Evolutionary conservation across 2,329 filamentous ascomycete species (phyloP), one percentile per base, ranked within the genome.

Genomic region (Penicillium capsulatum): DNA sequence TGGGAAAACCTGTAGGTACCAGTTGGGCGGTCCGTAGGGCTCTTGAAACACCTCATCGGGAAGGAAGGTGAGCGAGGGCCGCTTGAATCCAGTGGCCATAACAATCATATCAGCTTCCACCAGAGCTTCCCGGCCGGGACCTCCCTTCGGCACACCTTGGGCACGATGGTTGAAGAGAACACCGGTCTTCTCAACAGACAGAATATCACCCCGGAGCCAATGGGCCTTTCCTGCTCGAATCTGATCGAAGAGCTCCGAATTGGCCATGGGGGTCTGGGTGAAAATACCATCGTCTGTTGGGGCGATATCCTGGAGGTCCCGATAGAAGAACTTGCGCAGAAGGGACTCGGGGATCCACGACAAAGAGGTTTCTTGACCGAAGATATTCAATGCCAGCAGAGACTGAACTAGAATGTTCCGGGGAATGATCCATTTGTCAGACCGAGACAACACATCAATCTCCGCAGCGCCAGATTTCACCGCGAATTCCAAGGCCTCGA

Each of bases 1-100:
- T 3, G 88, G 87, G 65, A 94, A 94, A 0, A 84, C 85, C 62
- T 94, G 87, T 0, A 94, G 75, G 53, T 92, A 94, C 88, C 88
- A 94, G 61, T 87, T 89, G 0, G 88, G 88, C 1, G 87, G 84
- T 1, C 72, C 69, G 53, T 92, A 94, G 0, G 84, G 82, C 46
- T 85, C 77, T 7, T 77, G 59, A 59, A 92, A 92, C 54, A 77
- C 81, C 36, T 87, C 79, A 0, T 79, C 68, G 3, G 38, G 87
- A 0, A 94, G 70, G 63, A 94, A 92, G 8, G 70, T 71, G 1
- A 94, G 73, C 3, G 76, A 78, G 0, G 88, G 87, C 0, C 87
- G 76, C 53, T 86, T 76, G 68, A 80, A 94, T 1, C 88, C 88
- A 0, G 88, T 94, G 0, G 88, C 88, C 76, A 92, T 81, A 45